These are phyloP conservation scores for Tarenaya hassleriana DNA, from an alignment of 345 rosid species.

Conservation along the genomic window DNA sequence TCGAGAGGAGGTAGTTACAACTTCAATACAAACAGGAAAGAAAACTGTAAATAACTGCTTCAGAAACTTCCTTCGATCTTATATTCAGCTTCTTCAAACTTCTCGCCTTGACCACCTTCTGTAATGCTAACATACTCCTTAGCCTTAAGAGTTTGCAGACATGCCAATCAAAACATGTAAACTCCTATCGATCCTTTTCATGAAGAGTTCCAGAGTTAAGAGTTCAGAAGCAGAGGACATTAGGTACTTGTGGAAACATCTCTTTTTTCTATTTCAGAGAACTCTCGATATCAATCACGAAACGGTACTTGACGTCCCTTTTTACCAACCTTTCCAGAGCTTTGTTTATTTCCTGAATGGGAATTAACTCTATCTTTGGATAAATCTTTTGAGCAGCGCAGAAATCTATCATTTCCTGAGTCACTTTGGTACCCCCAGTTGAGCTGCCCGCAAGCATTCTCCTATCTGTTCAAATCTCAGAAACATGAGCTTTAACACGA, in stretches of 20 bases:
- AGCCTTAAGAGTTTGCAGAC: not conserved
- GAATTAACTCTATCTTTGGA: conserved; percentile 65
- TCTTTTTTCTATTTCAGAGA: conserved; percentile 40
- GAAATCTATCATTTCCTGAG: conserved; percentile 75
- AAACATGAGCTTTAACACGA: not conserved
- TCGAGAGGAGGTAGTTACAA: too few species aligned
- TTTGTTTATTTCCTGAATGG: conserved; percentile 57
- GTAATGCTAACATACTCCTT: conserved; percentile 31
- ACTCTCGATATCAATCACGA: conserved; percentile 71
- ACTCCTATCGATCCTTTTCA: too few species aligned
- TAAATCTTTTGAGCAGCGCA: conserved; percentile 66
- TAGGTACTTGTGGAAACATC: too few species aligned
- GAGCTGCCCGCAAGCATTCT: conserved; percentile 56
- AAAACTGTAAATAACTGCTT: too few species aligned
- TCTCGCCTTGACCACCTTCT: too few species aligned
- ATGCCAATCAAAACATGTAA: too few species aligned
- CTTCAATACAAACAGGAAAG: too few species aligned
- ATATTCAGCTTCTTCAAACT: too few species aligned
- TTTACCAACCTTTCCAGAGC: conserved; percentile 76
- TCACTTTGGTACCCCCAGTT: conserved; percentile 63
- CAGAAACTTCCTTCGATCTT: conserved; percentile 63
- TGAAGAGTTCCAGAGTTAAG: too few species aligned
- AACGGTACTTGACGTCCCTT: conserved; percentile 71
- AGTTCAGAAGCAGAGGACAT: too few species aligned
- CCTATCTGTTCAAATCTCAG: conserved; percentile 44